Base-by-base conservation (phyloP, 257 asterid species). In the Leptodermis oblonga region DNA sequence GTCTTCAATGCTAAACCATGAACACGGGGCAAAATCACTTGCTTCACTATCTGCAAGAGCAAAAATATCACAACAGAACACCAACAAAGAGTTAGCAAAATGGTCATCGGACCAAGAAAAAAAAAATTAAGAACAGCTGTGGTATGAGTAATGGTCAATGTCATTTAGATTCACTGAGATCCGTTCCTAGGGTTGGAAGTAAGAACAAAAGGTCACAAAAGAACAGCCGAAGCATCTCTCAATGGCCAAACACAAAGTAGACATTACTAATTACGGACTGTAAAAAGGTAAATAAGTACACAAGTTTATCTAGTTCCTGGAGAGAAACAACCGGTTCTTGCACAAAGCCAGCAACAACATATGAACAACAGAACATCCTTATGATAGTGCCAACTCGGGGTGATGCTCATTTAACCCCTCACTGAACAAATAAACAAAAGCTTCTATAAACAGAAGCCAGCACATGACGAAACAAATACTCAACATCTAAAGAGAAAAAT, bases 1-100 rank as follows among this genome's bases (percentile, higher is more conserved):
- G 99, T 94, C 85, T 84, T 91, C 71, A 94, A 93, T 67, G 99
- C 97, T 88, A 91, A 79, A 64, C 93, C 97, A 82, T 94, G 97
- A 76, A 94, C 95, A 70, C 96, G 97, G 65, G 99, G 96, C 82
- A 91, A 66, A 72, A 94, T 74, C 74, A 85, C 87, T 86, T 91
- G 88, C 77, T 86, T 91, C 81, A 91, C 93, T 41, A 89, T 73
- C 99, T 94, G 96, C 83, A 79, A 66, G 72, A 79, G 59, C 72
- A 48, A 51, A 73, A 72, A 18, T 23, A 66, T 31, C 37, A 26
- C 7, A 71, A 55, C 55, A 14, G 26, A 72, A 28, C 25, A 17
- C 48, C 28, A 65, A 20, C 20, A 37, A 63, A 43, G 43, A 52
- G 51, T 62, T 30, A 69, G 62, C 71, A 30, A 41, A 58, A 30